A percentile compares a stretch with the other conserved stretches of the same genome.
These are phyloP conservation scores for Cryptococcus sp. DNA, from an alignment of 1,284 basidiomycete genomes.

Conservation along the genomic window DNA sequence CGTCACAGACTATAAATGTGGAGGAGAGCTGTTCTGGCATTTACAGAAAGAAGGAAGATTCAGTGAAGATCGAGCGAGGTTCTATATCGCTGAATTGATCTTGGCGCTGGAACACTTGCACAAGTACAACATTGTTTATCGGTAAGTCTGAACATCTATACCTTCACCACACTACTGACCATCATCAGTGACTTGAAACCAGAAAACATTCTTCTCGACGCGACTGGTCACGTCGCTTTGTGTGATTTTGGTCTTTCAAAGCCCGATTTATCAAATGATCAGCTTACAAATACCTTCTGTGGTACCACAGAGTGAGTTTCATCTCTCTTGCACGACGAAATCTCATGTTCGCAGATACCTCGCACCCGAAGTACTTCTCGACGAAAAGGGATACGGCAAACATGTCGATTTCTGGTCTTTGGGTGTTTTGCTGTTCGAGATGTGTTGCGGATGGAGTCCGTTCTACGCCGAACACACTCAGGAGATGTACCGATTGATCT, in stretches of 20 bases:
- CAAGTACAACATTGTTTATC: constrained; percentile 95
- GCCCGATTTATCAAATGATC: constrained; percentile 85
- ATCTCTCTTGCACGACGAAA: constrained; percentile 7
- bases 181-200: constrained; percentile 78
- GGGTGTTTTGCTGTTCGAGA: constrained; percentile 86
- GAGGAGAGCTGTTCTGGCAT: constrained; percentile 98
- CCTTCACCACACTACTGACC: neutral
- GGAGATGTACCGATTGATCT: constrained; percentile 99
- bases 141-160: constrained; percentile 51
- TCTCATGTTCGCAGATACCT: constrained; percentile 60
- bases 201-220: constrained; percentile 94
- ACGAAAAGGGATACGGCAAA: constrained; percentile 98
- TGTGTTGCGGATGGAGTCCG: constrained; percentile 99
- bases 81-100: constrained; percentile 92
- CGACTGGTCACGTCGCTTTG: constrained; percentile 91
- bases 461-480: constrained; percentile 99
- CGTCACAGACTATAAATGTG: constrained; percentile 98
- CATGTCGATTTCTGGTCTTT: constrained; percentile 99
- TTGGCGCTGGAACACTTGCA: constrained; percentile 92
- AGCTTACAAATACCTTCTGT: constrained; percentile 96
- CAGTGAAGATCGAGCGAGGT: constrained; percentile 83
- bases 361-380: constrained; percentile 96
- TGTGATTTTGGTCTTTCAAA: constrained; percentile 98
- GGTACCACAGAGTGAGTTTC: constrained; percentile 73
- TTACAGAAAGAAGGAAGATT: constrained; percentile 92